Evolutionary conservation across 2,329 filamentous ascomycete genomes (phyloP).

Genomic region (Pseudocercospora pini-densiflorae): DNA sequence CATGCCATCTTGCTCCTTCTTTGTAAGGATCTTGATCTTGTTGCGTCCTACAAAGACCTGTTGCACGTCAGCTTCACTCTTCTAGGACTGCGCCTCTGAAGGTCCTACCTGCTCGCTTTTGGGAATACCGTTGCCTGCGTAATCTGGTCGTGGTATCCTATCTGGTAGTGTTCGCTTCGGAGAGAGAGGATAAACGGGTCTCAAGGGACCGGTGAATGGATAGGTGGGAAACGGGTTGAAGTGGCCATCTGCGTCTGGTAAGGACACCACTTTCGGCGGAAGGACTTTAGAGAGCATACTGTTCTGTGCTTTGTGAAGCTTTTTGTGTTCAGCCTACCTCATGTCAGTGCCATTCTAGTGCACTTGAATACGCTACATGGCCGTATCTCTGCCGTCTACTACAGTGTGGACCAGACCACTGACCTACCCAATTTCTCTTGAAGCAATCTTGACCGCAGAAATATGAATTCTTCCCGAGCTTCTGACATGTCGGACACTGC

Average conservation of each 20-base stretch:
- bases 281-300: slow-evolving; percentile 71
- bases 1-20: slow-evolving; percentile 84
- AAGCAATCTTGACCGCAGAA: slow-evolving; percentile 99
- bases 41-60: slow-evolving; percentile 65
- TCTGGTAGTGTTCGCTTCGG: slow-evolving; percentile 73
- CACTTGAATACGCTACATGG: slow-evolving; percentile 4
- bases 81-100: not conserved
- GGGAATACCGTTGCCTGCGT: slow-evolving; percentile 80
- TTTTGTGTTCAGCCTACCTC: slow-evolving; percentile 77
- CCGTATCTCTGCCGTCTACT: slow-evolving; percentile 25
- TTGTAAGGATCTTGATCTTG: slow-evolving; percentile 81
- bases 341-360: slow-evolving; percentile 21
- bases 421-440: slow-evolving; percentile 92
- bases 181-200: slow-evolving; percentile 76
- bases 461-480: slow-evolving; percentile 86
- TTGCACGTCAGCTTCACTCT: slow-evolving; percentile 8
- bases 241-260: slow-evolving; percentile 82
- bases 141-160: slow-evolving; percentile 83
- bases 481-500: slow-evolving; percentile 94
- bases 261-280: slow-evolving; percentile 81
- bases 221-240: slow-evolving; percentile 94
- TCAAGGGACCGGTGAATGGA: slow-evolving; percentile 76
- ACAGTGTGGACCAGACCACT: slow-evolving; percentile 23
- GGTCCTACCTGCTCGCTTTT: slow-evolving; percentile 69
- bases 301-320: slow-evolving; percentile 79